Evolutionary conservation across 148 eudicot species (phyloP), one percentile per base, ranked within the genome.

Genomic region (Vaccinium darrowii): DNA sequence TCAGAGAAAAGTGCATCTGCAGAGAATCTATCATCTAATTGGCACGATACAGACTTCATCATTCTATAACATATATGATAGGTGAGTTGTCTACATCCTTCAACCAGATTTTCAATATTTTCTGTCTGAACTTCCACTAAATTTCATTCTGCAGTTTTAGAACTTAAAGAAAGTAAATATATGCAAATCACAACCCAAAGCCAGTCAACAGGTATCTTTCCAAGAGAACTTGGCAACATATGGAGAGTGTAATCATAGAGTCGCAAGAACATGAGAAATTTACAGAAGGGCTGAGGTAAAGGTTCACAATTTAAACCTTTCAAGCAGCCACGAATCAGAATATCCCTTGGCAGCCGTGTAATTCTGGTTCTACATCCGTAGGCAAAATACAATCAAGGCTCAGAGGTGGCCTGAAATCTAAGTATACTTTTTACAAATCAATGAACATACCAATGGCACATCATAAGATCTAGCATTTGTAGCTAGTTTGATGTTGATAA

Each of bases 291-390:
- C 83, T 80, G 85, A 88, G 86, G 53, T 39, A 87, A 91, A 88
- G 85, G 82, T 79, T 76, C 65, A 3, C 73, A 87, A 81, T 76
- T 50, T 80, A 78, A 86, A 91, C 90, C 88, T 91, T 88, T 84
- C 78, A 81, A 82, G 90, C 84, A 86, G 84, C 85, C 87, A 86
- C 18, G 82, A n/a, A 84, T 79, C 84, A 60, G 76, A 86, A 80
- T 84, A 86, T 85, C 85, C 49, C 65, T 83, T 82, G 43, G 87
- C 78, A 87, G 89, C 86, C 85, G 85, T 86, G 72, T 53, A 84
- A 84, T 87, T 87, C 89, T 87, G 88, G 89, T 87, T 80, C 85
- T 81, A 86, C 88, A 92, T 88, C 86, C 91, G 86, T 91, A 81
- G 67, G 85, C 87, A 88, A 76, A 86, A 83, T 60, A 87, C 85